A percentile compares a stretch with the other conserved stretches of the same genome.
These are phyloP conservation scores for Trypanosoma platydactyli DNA, from an alignment of 208 protist genomes.

Conservation along the genomic window DNA sequence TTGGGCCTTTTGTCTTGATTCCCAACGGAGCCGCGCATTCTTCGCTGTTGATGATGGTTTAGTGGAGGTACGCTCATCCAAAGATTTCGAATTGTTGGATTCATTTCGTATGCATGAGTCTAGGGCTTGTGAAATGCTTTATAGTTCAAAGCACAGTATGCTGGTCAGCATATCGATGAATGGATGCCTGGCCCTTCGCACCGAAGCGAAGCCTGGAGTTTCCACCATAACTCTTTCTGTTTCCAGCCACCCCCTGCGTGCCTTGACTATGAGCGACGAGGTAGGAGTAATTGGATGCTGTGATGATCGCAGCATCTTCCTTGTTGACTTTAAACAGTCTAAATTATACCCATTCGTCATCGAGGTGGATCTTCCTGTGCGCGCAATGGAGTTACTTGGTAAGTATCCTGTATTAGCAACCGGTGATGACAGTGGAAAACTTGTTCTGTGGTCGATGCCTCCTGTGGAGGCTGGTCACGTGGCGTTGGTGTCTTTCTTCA, in stretches of 20 bases:
- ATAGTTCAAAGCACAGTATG: constrained; percentile 38
- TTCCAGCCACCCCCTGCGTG: constrained; percentile 24
- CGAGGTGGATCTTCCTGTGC: background rate
- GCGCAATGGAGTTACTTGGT: constrained; percentile 40
- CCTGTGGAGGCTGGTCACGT: constrained; percentile 43
- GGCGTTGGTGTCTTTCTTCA: constrained; percentile 25
- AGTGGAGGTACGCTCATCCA: constrained; percentile 48
- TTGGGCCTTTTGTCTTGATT: constrained; percentile 57
- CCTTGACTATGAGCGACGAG: constrained; percentile 55
- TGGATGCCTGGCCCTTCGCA: constrained; percentile 46
- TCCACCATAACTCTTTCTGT: constrained; percentile 6
- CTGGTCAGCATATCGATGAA: constrained; percentile 44
- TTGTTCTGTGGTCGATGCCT: constrained; percentile 57
- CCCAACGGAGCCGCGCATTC: constrained; percentile 55
- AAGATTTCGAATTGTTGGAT: constrained; percentile 32
- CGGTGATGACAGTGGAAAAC: constrained; percentile 40
- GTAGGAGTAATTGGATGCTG: constrained; percentile 52
- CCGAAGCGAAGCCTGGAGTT: constrained; percentile 15
- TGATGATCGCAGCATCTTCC: constrained; percentile 37
- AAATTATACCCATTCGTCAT: constrained; percentile 2
- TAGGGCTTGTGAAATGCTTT: constrained; percentile 55
- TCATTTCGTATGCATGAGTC: constrained; percentile 19
- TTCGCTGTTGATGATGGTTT: constrained; percentile 38
- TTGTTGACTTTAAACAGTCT: constrained; percentile 51
- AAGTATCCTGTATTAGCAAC: constrained; percentile 42